Conservation (phyloP, 169 alveolate genomes). For the Cyclospora cayetanensis region DNA sequence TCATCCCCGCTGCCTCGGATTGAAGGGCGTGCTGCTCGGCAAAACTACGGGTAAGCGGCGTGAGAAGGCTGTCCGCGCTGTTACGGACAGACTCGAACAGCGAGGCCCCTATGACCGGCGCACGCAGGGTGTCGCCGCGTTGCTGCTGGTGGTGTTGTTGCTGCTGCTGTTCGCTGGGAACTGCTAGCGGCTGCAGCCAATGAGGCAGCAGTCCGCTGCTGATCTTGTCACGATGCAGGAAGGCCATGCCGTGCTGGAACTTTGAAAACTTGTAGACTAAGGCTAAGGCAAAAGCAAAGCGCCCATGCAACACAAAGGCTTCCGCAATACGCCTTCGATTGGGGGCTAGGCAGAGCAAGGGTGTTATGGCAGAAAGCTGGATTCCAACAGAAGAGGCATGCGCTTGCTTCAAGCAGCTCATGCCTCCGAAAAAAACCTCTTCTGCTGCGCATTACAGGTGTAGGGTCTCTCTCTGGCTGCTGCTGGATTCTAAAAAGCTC, state of each 20-base stretch:
- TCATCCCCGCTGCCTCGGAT: constrained; percentile 19
- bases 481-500: no score
- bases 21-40: constrained; percentile 45
- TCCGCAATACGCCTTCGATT: no score
- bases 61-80: constrained; percentile 53
- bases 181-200: constrained; percentile 52
- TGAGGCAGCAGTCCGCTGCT: constrained; percentile 62
- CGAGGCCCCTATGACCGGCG: constrained; percentile 24
- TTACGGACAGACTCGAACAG: constrained; percentile 64
- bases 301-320: no score
- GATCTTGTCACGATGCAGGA: constrained; percentile 73
- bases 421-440: no score
- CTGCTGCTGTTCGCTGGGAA: constrained; percentile 16
- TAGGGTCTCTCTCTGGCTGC: no score
- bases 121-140: constrained; percentile 7
- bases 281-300: no score
- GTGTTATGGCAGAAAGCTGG: no score
- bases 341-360: no score
- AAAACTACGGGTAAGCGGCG: constrained; percentile 50
- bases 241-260: constrained; percentile 81
- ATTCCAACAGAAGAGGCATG: no score
- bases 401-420: no score
- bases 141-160: neutral
- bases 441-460: no score
- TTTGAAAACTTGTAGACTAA: constrained; percentile 77